Base-by-base conservation (phyloP, 345 rosid genomes). In the Citrus maxima region DNA sequence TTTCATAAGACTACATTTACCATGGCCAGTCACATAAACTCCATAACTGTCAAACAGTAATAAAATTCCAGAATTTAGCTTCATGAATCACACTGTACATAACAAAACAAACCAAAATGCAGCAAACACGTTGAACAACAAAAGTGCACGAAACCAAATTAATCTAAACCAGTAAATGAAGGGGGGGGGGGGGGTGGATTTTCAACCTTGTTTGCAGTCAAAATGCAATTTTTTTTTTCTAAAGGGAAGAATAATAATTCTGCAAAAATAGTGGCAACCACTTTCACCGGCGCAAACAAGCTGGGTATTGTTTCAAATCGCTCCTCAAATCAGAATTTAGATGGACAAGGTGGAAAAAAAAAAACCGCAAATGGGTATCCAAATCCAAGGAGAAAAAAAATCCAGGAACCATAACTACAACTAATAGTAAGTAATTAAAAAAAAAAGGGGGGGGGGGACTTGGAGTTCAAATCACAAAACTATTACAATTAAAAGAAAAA, bases 1-100 rank as follows among this genome's bases (percentile, higher is more conserved):
- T 67, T 82, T 75, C 90, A 83, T 74, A 81, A 88, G 85, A 84
- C 42, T 75, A 73, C 80, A 79, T 76, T 82, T 80, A 82, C 78
- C 74, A 74, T 68, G 60, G 42, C 74, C 79, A 77, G 77, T 80
- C 64, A 80, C 70, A 81, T 78, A 38, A 76, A 55, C 77, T 49
- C 38, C 74, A 74, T 56, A 34, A 35, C 37, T 72, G 58, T 66
- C 61, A 60, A 60, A 80, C 37, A 37, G 62, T 54, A 71, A 58
- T 32, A 71, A 65, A 72, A 70, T 6, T 74, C 71, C 73, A 76
- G 72, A 70, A 77, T 67, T 82, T 61, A 28, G 7, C 56, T 24
- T 42, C 38, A 81, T 68, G 13, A 49, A 42, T 46, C 62, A 25
- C 30, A 37, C 46, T 19, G 13, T 16, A 38, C 46, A 65, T 21